Evolutionary conservation across 495 filamentous ascomycete species (phyloP).

Genomic region (Xeromyces bisporus): DNA sequence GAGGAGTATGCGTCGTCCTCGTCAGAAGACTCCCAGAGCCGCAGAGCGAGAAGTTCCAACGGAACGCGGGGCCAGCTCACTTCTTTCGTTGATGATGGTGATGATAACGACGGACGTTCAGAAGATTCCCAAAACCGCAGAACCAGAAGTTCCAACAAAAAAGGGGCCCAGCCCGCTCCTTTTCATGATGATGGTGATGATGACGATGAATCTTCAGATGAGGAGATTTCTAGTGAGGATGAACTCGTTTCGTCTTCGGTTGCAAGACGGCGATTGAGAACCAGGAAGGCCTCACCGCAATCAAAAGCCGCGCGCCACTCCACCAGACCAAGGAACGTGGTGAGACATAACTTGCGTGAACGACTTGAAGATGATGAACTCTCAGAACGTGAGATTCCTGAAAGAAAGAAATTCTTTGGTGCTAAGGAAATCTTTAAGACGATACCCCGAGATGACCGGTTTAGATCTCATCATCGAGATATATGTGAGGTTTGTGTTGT

Average conservation of each 20-base stretch:
- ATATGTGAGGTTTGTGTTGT: slow-evolving; percentile 56
- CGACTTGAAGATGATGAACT: slow-evolving; percentile 47
- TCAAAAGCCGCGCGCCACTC: slow-evolving; percentile 12
- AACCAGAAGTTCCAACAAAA: neutral
- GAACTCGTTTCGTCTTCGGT: neutral
- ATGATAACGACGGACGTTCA: too few species aligned
- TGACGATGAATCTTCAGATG: neutral
- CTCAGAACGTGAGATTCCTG: slow-evolving; percentile 33
- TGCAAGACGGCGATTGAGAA: neutral
- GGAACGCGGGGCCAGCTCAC: neutral
- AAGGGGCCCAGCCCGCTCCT: neutral
- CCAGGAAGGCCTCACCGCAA: neutral
- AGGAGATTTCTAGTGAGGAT: neutral
- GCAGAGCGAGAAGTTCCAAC: neutral
- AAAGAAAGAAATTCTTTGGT: slow-evolving; percentile 34
- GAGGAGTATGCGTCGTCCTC: slow-evolving; percentile 1
- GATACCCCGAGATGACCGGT: slow-evolving; percentile 37
- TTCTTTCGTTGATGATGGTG: neutral
- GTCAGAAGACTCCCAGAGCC: neutral
- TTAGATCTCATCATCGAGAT: slow-evolving; percentile 47
- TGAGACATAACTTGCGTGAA: slow-evolving; percentile 45
- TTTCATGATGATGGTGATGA: neutral
- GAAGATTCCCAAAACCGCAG: too few species aligned
- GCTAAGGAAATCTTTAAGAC: slow-evolving; percentile 53
- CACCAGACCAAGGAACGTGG: slow-evolving; percentile 10